These are phyloP conservation scores for Naganishia randhawae DNA, from an alignment of 768 basidiomycete species.

Conservation along the genomic window DNA sequence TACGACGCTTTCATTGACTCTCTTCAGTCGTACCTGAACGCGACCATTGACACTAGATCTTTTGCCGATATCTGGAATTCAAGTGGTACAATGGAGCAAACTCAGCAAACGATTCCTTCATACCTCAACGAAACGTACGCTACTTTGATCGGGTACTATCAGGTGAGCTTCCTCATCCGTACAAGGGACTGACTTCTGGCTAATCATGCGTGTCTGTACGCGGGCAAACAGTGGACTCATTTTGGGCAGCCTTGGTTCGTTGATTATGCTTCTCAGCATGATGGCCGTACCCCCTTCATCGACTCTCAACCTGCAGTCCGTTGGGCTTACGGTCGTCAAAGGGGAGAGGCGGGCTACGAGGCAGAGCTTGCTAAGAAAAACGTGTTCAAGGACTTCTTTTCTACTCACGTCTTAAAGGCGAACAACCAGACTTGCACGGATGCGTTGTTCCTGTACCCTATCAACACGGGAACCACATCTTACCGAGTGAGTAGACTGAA, in stretches of 20 bases:
- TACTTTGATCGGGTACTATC: conserved; percentile 33
- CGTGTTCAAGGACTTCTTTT: conserved; percentile 37
- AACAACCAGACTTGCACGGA: conserved; percentile 40
- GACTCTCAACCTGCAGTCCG: conserved; percentile 33
- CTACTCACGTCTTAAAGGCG: conserved; percentile 27
- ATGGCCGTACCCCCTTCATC: conserved; percentile 38
- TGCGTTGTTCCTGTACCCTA: conserved; percentile 32
- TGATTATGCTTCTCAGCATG: conserved; percentile 37
- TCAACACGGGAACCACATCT: conserved; percentile 28
- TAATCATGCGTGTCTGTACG: neutral
- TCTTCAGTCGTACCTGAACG: conserved; percentile 33
- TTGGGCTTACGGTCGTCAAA: conserved; percentile 36
- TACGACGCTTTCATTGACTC: conserved; percentile 35
- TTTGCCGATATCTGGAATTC: conserved; percentile 36
- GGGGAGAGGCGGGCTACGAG: conserved; percentile 30
- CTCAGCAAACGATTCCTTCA: conserved; percentile 25
- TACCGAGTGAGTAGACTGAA: conserved; percentile 32
- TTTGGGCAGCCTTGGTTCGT: conserved; percentile 38
- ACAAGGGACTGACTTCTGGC: neutral
- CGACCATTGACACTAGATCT: conserved; percentile 29
- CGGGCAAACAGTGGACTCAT: conserved; percentile 31
- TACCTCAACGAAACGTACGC: conserved; percentile 31
- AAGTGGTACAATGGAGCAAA: conserved; percentile 30
- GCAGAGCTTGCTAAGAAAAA: conserved; percentile 31
- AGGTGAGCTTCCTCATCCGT: neutral